These are phyloP conservation scores for Botrytis hyacinthi DNA, from an alignment of 2,329 filamentous ascomycete genomes.

Conservation along the genomic window DNA sequence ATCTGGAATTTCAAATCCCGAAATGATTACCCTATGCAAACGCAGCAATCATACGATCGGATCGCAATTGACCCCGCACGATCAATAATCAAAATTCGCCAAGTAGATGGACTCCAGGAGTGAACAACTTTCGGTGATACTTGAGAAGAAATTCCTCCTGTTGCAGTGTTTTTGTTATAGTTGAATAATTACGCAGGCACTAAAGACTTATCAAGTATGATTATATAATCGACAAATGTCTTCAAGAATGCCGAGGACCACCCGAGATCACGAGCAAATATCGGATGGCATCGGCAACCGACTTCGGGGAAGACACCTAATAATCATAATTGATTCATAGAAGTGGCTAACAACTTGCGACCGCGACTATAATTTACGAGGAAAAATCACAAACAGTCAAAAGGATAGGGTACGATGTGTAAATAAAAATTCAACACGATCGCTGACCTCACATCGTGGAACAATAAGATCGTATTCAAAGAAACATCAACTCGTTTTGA, in stretches of 20 bases:
- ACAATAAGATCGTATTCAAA: not conserved
- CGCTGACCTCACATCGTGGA: not conserved
- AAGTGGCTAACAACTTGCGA: not conserved
- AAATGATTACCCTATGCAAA: not conserved
- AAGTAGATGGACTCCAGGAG: not conserved
- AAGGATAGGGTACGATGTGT: too few relatives aligned
- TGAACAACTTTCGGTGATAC: not conserved
- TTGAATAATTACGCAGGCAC: not conserved
- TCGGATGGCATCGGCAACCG: not conserved
- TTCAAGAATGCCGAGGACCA: not conserved
- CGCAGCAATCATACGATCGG: not conserved
- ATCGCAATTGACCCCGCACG: not conserved
- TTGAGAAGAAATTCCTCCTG: not conserved
- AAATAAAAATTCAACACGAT: not conserved
- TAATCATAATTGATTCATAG: not conserved
- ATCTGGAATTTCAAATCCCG: slow-evolving; percentile 7
- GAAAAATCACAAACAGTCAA: not conserved
- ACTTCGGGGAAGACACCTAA: not conserved
- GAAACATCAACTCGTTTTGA: not conserved
- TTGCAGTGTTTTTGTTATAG: not conserved
- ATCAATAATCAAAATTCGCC: not conserved
- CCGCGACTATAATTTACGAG: not conserved
- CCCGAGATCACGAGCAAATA: not conserved
- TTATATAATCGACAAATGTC: not conserved
- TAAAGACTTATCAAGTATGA: not conserved